phyloP scores from a whole-genome alignment of 192 early-diverging fungal genomes.

The Coemansia sp. region DNA sequence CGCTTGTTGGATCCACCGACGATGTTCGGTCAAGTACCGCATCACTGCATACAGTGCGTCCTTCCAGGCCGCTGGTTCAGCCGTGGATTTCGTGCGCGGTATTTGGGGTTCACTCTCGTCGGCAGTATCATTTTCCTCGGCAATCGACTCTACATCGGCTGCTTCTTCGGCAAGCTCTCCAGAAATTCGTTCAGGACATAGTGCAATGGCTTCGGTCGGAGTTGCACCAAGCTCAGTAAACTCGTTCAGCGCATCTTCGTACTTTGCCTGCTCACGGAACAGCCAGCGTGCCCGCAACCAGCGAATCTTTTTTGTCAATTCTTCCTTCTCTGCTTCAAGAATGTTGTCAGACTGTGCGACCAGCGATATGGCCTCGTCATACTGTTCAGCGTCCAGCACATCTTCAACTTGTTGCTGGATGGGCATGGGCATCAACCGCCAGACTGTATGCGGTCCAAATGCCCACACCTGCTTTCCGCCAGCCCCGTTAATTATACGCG shows the following conservation, averaged over 20 bases:
- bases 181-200: slow-evolving; percentile 71
- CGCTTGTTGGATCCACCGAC: slow-evolving; percentile 68
- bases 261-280: slow-evolving; percentile 59
- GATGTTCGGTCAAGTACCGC: slow-evolving; percentile 85
- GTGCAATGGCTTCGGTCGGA: slow-evolving; percentile 65
- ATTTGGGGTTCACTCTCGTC: slow-evolving; percentile 1
- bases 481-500: slow-evolving; percentile 55
- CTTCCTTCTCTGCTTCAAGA: slow-evolving; percentile 66
- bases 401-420: slow-evolving; percentile 65
- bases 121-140: neutral
- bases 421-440: slow-evolving; percentile 64
- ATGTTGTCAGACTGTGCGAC: slow-evolving; percentile 74
- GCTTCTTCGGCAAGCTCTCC: slow-evolving; percentile 56
- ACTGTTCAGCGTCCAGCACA: slow-evolving; percentile 66
- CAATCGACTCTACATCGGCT: slow-evolving; percentile 12
- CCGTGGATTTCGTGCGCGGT: neutral
- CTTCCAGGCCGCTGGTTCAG: slow-evolving; percentile 36
- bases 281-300: slow-evolving; percentile 70
- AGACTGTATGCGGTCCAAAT: slow-evolving; percentile 64
- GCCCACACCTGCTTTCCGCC: slow-evolving; percentile 77
- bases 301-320: slow-evolving; percentile 62
- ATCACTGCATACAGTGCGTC: slow-evolving; percentile 63
- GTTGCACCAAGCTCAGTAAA: slow-evolving; percentile 67
- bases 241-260: slow-evolving; percentile 65
- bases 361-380: slow-evolving; percentile 73